Percentiles rank a stretch among this genome's conserved stretches.
phyloP scores from a whole-genome alignment of 1,284 basidiomycete species.

The Takashimella koratensis region DNA sequence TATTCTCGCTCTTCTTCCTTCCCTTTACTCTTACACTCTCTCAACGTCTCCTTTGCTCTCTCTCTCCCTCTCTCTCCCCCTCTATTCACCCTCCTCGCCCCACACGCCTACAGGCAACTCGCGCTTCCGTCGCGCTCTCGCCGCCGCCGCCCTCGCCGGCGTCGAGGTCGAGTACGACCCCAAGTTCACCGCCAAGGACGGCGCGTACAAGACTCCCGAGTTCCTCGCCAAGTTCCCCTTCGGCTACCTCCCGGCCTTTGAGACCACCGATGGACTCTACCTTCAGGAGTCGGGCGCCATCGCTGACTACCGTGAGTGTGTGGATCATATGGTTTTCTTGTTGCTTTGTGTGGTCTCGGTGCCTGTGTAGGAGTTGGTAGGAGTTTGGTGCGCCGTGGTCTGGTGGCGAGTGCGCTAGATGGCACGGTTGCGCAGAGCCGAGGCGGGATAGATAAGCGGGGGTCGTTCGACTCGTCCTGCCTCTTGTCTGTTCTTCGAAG shows the following conservation, averaged over 20 bases:
- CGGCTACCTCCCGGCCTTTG: conserved; percentile 80
- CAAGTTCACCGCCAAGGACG: conserved; percentile 54
- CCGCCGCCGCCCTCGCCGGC: conserved; percentile 67
- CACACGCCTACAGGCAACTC: conserved; percentile 35
- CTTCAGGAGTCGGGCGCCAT: conserved; percentile 78
- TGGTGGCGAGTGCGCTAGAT: too few relatives aligned
- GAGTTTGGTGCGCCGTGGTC: too few relatives aligned
- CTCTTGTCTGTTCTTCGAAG: neutral
- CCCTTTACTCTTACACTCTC: neutral
- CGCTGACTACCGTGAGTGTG: conserved; percentile 78
- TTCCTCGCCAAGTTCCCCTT: conserved; percentile 75
- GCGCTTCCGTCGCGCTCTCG: conserved; percentile 59
- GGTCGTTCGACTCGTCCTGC: neutral
- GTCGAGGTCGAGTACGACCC: conserved; percentile 66
- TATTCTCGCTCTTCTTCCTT: neutral
- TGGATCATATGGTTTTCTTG: neutral
- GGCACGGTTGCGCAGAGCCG: too few relatives aligned
- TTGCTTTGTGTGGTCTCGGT: conserved; percentile 2
- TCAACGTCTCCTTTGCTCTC: neutral
- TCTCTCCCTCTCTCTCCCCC: neutral
- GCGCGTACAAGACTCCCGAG: conserved; percentile 64
- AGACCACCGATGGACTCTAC: conserved; percentile 69
- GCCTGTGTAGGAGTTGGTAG: too few relatives aligned
- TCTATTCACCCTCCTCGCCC: neutral
- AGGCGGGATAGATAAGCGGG: too few relatives aligned